Evolutionary conservation across 75 land plant genomes (phyloP).

Genomic region (Picea glauca): DNA sequence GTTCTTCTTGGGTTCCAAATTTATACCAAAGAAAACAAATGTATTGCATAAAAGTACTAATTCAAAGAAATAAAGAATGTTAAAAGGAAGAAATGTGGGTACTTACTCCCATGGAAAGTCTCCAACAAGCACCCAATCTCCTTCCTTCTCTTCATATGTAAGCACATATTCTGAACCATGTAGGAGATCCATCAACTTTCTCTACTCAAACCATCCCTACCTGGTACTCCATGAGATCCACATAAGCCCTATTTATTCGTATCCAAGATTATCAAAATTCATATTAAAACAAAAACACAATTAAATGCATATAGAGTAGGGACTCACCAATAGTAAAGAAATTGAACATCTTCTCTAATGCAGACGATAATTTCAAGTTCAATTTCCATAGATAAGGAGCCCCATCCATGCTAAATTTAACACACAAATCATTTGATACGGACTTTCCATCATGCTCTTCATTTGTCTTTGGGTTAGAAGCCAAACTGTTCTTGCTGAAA

Average conservation of each 20-base stretch:
- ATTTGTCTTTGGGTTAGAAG: conserved; percentile 35
- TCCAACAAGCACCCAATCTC: conserved; percentile 40
- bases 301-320: neutral
- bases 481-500: conserved; percentile 68
- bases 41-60: neutral
- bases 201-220: conserved; percentile 22
- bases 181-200: conserved; percentile 33
- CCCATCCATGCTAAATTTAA: conserved; percentile 87
- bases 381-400: conserved; percentile 75
- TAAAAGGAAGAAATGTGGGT: neutral
- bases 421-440: conserved; percentile 40
- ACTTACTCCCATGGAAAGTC: conserved; percentile 46
- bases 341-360: conserved; percentile 79
- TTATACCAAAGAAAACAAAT: too few relatives aligned
- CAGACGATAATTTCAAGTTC: conserved; percentile 53
- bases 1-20: neutral
- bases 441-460: conserved; percentile 35
- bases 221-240: conserved; percentile 23
- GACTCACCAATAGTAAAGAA: conserved; percentile 62
- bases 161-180: conserved; percentile 44
- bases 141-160: conserved; percentile 44
- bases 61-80: neutral
- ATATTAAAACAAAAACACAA: neutral
- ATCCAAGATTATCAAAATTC: neutral
- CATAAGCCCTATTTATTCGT: neutral